Percentiles rank a stretch among this genome's conserved stretches.
phyloP scores from a whole-genome alignment of 1,284 basidiomycete genomes.

The Meripilus lineatus region DNA sequence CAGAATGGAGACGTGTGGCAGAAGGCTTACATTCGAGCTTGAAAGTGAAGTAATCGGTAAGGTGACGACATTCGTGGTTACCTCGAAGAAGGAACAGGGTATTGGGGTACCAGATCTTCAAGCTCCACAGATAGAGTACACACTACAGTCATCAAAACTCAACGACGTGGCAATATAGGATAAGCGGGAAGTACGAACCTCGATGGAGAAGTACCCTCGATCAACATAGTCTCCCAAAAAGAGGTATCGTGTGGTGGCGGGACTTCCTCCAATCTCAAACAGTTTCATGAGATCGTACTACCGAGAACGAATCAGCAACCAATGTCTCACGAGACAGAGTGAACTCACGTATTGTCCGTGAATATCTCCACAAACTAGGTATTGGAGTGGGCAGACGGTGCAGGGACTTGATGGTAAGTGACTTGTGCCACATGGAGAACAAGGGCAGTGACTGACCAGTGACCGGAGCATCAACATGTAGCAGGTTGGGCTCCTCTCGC shows the following conservation, averaged over 20 bases:
- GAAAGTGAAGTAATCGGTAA: constrained; percentile 97
- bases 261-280: constrained; percentile 92
- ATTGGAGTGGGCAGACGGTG: constrained; percentile 1
- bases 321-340: constrained; percentile 1
- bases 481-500: constrained; percentile 76
- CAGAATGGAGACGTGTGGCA: not conserved
- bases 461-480: constrained; percentile 91
- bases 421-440: not conserved
- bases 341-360: constrained; percentile 90
- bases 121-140: constrained; percentile 85
- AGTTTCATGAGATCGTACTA: constrained; percentile 94
- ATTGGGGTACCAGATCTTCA: constrained; percentile 94
- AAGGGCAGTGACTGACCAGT: constrained; percentile 56
- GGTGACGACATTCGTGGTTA: constrained; percentile 96
- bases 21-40: constrained; percentile 80
- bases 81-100: constrained; percentile 90
- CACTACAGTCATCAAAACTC: constrained; percentile 49
- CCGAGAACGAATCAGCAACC: constrained; percentile 16
- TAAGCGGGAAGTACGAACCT: constrained; percentile 42
- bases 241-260: constrained; percentile 88
- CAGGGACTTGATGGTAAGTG: too few relatives aligned
- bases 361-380: constrained; percentile 84
- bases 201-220: constrained; percentile 90
- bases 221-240: constrained; percentile 96
- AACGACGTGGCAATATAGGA: constrained; percentile 8